Evolutionary conservation across 2,329 filamentous ascomycete species (phyloP).

Genomic region (Fusarium foetens): DNA sequence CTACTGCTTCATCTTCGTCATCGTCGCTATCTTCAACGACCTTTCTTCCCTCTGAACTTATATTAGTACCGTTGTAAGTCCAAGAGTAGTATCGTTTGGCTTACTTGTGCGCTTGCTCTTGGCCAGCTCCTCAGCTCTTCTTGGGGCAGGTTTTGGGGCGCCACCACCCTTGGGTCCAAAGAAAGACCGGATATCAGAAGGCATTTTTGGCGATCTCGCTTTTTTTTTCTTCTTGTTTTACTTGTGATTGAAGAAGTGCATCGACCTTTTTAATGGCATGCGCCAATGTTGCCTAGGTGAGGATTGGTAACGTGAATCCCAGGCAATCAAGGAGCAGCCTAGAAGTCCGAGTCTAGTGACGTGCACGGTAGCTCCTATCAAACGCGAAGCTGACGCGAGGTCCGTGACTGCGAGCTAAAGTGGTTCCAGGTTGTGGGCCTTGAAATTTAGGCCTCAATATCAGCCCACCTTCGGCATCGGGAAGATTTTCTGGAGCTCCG

Average conservation of each 20-base stretch:
- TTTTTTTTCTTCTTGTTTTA: not conserved
- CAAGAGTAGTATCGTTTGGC: constrained; percentile 33
- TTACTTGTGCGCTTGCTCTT: constrained; percentile 60
- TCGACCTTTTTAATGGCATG: constrained; percentile 38
- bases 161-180: constrained; percentile 80
- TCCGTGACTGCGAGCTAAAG: constrained; percentile 53
- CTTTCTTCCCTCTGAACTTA: constrained; percentile 65
- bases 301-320: constrained; percentile 30
- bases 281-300: constrained; percentile 37
- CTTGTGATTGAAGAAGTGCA: constrained; percentile 1
- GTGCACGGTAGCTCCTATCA: constrained; percentile 46
- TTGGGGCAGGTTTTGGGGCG: constrained; percentile 59
- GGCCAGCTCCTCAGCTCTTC: constrained; percentile 57
- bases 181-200: constrained; percentile 88
- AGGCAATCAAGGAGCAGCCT: constrained; percentile 44
- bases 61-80: constrained; percentile 28
- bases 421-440: constrained; percentile 35
- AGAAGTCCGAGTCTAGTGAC: constrained; percentile 46
- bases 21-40: constrained; percentile 85
- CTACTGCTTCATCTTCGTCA: constrained; percentile 69
- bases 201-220: constrained; percentile 62
- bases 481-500: constrained; percentile 51
- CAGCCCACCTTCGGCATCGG: constrained; percentile 16
- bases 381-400: constrained; percentile 60
- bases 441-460: not conserved